Evolutionary conservation across 345 rosid genomes (phyloP), one percentile per base, ranked within the genome.

Genomic region (Pseudoturritis turrita): DNA sequence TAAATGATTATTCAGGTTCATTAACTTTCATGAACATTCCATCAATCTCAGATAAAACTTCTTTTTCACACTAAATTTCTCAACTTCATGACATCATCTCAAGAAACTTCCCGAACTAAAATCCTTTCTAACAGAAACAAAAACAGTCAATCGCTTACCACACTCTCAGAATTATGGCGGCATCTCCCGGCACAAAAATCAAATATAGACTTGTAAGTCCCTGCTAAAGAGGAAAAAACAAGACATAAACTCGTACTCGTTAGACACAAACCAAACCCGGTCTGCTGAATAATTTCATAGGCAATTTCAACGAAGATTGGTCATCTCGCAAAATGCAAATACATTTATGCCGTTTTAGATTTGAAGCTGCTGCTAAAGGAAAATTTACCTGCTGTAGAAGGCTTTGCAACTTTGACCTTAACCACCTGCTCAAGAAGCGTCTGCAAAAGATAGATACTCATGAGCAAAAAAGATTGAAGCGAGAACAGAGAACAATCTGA

Each of bases 111-210:
- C 18, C 44, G 47, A 1, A 35, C 23, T 57, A 33, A 51, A 26
- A 26, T 6, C 49, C 6, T 14, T 40, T 2, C 21, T 15, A 36
- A 31, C 11, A 9, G 17, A 43, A 67, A 31, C 22, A 50, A 43
- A 31, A 53, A 44, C 13, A 28, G 65, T 41, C 41, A n/a, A 72
- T 67, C 14, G 17, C 82, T 74, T 82, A 93, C 99, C 89, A 95
- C 97, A 56, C 99, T 91, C 71, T 88, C 96, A 43, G 97, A 91
- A 61, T 83, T 91, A 76, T 95, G 99, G 12, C 97, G 93, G 64
- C 99, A 95, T 76, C 96, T 91, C 74, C 96, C 96, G 64, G 96
- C 78, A 81, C 97, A 95, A 76, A 84, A 95, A 71, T 91, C 93
- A 80, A 95, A 95, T n/a, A 89, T 88, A 65, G 80, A 85, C 26